Evolutionary conservation across 2,329 filamentous ascomycete genomes (phyloP).

Genomic region (Exophiala oligosperma): DNA sequence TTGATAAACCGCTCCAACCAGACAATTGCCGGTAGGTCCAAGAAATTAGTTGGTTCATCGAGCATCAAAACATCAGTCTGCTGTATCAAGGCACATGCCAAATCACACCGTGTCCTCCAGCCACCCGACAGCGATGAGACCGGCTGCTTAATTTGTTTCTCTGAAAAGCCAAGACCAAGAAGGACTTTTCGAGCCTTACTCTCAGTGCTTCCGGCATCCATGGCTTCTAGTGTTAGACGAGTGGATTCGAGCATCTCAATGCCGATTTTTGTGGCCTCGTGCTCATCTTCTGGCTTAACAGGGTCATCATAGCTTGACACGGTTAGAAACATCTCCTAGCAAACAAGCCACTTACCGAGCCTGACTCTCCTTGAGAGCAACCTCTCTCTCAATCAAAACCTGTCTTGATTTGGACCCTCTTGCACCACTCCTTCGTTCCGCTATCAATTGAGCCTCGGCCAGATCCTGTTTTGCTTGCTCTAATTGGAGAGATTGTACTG

Average conservation of each 20-base stretch:
- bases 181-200: conserved; percentile 25
- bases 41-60: conserved; percentile 85
- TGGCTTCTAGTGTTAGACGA: conserved; percentile 23
- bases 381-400: conserved; percentile 67
- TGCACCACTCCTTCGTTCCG: conserved; percentile 70
- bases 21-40: conserved; percentile 79
- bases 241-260: conserved; percentile 27
- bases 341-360: conserved; percentile 43
- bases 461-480: conserved; percentile 63
- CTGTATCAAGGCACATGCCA: conserved; percentile 67
- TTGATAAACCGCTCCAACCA: conserved; percentile 77
- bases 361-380: conserved; percentile 60
- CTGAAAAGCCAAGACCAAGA: conserved; percentile 25
- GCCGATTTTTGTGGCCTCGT: conserved; percentile 20
- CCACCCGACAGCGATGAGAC: conserved; percentile 66
- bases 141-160: conserved; percentile 23
- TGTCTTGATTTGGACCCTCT: conserved; percentile 77
- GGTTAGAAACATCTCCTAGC: background rate
- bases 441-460: conserved; percentile 71
- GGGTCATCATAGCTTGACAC: conserved; percentile 8
- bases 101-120: conserved; percentile 69
- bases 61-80: conserved; percentile 76
- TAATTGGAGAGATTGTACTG: conserved; percentile 63
- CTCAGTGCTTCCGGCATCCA: conserved; percentile 27
- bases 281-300: conserved; percentile 11